Base-by-base conservation (phyloP, 1,284 basidiomycete genomes). In the Erythrobasidium hasegawianum region DNA sequence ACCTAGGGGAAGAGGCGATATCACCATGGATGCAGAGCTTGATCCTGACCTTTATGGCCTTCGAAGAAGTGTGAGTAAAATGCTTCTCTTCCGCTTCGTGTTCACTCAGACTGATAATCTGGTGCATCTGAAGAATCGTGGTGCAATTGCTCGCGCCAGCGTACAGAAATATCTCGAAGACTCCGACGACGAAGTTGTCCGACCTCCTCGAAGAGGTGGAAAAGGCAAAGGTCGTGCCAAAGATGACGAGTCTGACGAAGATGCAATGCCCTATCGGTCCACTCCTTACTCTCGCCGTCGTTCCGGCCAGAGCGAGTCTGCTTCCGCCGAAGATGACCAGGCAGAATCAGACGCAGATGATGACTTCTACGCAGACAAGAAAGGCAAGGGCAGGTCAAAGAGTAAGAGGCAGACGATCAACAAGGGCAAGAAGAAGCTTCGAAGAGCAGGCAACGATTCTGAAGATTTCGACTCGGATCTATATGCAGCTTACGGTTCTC, bases 31-130 rank as follows among this genome's bases (percentile, higher is more conserved):
- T 58, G 60, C 67, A 4, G 61, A 69, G n/a, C 41, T 72, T 9
- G 72, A 74, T 57, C 64, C 73, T 2, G 72, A 72, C n/a, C 22
- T 74, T 54, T 74, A 73, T 45, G 72, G 72, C 4, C 47, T 74
- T 11, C 59, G 73, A 53, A 59, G 73, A 14, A 73, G 72, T 53
- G 73, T 73, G 26, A 57, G 72, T 68, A 14, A 27, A 29, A 7
- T 20, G 38, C 39, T 43, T 16, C 22, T 8, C 11, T n/a, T n/a
- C 8, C 5, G 26, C 50, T 9, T 29, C 24, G 18, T 56, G 11
- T 33, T 10, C n/a, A 20, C 9, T 2, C 2, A 13, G 11, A 1
- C 54, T 27, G 16, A 53, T 20, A 29, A 5, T 33, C 11, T 4
- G 22, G 2, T 22, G 50, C 29, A 27, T 26, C 1, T 8, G 40